Evolutionary conservation across 257 asterid genomes (phyloP).

Genomic region (Solanum raphanifolium): DNA sequence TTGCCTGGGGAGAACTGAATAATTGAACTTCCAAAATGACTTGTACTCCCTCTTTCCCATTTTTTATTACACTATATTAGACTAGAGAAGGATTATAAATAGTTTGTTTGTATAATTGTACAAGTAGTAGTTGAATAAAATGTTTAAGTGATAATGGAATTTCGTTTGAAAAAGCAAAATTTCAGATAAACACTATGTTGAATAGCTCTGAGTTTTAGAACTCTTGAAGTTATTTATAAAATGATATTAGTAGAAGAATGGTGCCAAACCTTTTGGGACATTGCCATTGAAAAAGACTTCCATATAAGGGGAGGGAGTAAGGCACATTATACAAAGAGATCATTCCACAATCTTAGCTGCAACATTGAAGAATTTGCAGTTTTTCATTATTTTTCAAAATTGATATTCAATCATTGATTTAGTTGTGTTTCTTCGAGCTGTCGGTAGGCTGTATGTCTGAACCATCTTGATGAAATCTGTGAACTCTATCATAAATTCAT

Average conservation of each 20-base stretch:
- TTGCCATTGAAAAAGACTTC: background rate
- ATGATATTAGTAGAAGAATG: background rate
- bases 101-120: background rate
- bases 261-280: background rate
- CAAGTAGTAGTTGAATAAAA: background rate
- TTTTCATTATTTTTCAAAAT: background rate
- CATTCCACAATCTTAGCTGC: background rate
- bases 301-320: background rate
- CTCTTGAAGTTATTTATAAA: background rate
- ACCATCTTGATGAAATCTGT: background rate
- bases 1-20: background rate
- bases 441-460: background rate
- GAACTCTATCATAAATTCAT: background rate
- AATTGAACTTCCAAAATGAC: background rate
- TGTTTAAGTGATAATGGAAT: background rate
- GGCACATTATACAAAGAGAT: background rate
- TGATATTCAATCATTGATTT: background rate
- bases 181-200: background rate
- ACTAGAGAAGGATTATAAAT: background rate
- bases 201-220: background rate
- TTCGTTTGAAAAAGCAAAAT: background rate
- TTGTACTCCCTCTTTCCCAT: background rate
- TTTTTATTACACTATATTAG: background rate
- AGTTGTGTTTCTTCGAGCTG: background rate
- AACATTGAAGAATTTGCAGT: background rate